These are phyloP conservation scores for Castanopsis chinensis DNA, from an alignment of 306 rosid genomes.

Conservation along the genomic window DNA sequence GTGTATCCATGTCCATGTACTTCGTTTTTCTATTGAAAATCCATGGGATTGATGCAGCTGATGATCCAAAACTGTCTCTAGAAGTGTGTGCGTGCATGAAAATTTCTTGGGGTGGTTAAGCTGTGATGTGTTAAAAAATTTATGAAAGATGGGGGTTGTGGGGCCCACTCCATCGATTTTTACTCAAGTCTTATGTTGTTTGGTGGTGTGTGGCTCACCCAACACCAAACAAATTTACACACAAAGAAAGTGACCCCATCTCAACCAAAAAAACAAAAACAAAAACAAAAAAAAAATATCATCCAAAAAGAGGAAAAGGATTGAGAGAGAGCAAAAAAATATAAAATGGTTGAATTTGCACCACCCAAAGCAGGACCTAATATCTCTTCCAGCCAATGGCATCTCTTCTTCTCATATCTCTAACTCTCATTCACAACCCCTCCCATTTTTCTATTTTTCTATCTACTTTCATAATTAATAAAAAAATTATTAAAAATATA, in stretches of 20 bases:
- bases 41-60: too few relatives aligned
- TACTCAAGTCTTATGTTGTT: neutral
- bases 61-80: too few relatives aligned
- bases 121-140: neutral
- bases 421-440: slow-evolving; percentile 17
- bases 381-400: slow-evolving; percentile 74
- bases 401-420: slow-evolving; percentile 57
- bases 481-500: neutral
- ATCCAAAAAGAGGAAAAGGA: neutral
- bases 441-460: neutral
- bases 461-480: neutral
- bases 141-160: neutral
- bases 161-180: neutral
- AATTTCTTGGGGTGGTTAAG: neutral
- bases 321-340: neutral
- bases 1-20: too few relatives aligned
- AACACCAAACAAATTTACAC: neutral
- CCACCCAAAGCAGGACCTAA: slow-evolving; percentile 64
- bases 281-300: neutral
- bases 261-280: neutral
- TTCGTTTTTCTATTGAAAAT: too few relatives aligned
- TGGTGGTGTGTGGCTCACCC: neutral
- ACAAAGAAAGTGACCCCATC: neutral
- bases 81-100: neutral
- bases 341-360: slow-evolving; percentile 10